These are phyloP conservation scores for Biscogniauxia sp. DNA, from an alignment of 2,329 filamentous ascomycete species.

Conservation along the genomic window DNA sequence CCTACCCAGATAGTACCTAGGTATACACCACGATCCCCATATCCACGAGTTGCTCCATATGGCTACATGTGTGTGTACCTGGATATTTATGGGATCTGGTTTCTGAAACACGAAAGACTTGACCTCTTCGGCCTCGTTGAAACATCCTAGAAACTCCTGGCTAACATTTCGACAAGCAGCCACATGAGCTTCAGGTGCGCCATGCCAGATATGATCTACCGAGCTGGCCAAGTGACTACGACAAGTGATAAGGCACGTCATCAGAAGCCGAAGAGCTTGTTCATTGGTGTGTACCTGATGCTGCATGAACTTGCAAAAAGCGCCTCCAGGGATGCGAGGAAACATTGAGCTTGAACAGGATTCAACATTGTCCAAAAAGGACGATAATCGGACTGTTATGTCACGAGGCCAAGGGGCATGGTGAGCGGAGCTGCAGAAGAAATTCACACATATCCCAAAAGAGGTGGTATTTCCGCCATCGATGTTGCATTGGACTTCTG, in stretches of 20 bases:
- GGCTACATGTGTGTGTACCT: background rate
- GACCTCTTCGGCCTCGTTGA: background rate
- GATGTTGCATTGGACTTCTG: background rate
- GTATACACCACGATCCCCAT: background rate
- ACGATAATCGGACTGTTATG: background rate
- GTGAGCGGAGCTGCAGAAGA: background rate
- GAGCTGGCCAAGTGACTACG: background rate
- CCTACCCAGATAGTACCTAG: too few relatives aligned
- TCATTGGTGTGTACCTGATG: background rate
- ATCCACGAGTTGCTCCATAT: background rate
- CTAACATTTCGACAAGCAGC: background rate
- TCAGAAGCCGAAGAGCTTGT: background rate
- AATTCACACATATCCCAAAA: background rate
- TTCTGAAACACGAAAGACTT: background rate
- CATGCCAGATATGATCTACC: background rate
- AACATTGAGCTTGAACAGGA: background rate
- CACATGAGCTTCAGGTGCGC: background rate
- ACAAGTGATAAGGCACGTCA: background rate
- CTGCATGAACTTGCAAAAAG: background rate
- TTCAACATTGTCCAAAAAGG: background rate
- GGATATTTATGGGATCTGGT: background rate
- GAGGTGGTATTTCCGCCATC: background rate
- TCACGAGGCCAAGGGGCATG: background rate
- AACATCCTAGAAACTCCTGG: background rate
- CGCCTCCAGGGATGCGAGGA: background rate